These are phyloP conservation scores for Penicillium sp. DNA, from an alignment of 2,329 filamentous ascomycete genomes.

Conservation along the genomic window DNA sequence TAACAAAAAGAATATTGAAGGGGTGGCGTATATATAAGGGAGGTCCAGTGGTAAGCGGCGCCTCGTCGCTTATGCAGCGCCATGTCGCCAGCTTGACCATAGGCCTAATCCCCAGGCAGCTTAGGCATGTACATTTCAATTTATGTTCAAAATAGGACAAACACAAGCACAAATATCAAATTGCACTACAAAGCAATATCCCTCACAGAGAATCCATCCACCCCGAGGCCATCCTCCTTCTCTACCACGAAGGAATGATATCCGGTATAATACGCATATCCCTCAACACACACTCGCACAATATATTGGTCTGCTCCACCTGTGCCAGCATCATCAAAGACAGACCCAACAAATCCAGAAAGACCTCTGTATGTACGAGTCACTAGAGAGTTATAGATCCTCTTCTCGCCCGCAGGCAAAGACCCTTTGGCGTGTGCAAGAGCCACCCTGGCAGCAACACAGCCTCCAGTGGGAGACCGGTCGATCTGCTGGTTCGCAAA, in stretches of 20 bases:
- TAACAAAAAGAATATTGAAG: too few species aligned
- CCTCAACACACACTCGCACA: constrained; percentile 10
- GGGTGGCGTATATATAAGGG: neutral
- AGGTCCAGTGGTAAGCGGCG: neutral
- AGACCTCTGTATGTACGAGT: constrained; percentile 13
- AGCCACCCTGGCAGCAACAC: constrained; percentile 40
- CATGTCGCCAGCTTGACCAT: neutral
- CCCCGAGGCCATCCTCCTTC: constrained; percentile 13
- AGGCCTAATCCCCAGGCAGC: neutral
- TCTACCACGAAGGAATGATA: constrained; percentile 17
- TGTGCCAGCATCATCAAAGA: constrained; percentile 1
- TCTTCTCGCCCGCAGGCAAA: constrained; percentile 23
- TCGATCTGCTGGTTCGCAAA: constrained; percentile 52
- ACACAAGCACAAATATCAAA: neutral
- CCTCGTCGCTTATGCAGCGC: neutral
- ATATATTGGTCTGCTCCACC: neutral
- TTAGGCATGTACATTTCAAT: too few species aligned
- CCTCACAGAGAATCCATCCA: constrained; percentile 15
- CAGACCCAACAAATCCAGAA: constrained; percentile 17
- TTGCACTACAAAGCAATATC: constrained; percentile 4
- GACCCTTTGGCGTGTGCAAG: constrained; percentile 36
- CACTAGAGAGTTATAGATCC: constrained; percentile 41
- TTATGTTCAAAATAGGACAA: neutral
- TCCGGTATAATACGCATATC: constrained; percentile 19
- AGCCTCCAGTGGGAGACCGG: constrained; percentile 42